These are phyloP conservation scores for Trichoderma citrinoviride DNA, from an alignment of 2,329 filamentous ascomycete genomes.

Conservation along the genomic window DNA sequence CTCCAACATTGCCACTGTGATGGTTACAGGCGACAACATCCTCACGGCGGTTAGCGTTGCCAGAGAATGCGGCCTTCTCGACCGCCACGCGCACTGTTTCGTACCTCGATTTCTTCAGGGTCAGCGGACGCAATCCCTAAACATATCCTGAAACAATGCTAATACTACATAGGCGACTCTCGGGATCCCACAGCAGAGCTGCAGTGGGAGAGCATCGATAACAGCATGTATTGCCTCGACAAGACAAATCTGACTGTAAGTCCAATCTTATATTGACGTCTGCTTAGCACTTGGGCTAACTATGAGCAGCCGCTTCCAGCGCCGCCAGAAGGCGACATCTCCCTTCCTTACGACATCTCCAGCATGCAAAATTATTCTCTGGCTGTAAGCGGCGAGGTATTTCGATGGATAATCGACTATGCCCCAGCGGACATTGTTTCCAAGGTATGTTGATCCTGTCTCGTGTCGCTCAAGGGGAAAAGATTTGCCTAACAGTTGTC, in stretches of 20 bases:
- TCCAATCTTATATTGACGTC: neutral
- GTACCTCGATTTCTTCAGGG: slow-evolving; percentile 83
- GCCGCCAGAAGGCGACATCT: slow-evolving; percentile 71
- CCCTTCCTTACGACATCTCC: slow-evolving; percentile 78
- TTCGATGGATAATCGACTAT: slow-evolving; percentile 94
- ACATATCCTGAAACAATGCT: neutral
- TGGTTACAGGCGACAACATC: slow-evolving; percentile 99
- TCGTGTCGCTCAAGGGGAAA: neutral
- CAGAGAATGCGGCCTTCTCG: slow-evolving; percentile 80
- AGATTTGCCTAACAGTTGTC: slow-evolving; percentile 46
- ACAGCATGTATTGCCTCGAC: slow-evolving; percentile 73
- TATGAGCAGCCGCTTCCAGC: slow-evolving; percentile 62
- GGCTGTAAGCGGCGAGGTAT: slow-evolving; percentile 88
- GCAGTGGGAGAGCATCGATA: slow-evolving; percentile 93
- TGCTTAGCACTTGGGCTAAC: slow-evolving; percentile 8
- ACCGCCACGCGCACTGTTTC: slow-evolving; percentile 82
- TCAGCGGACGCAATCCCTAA: slow-evolving; percentile 29
- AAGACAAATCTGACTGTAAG: slow-evolving; percentile 68
- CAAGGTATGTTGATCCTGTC: slow-evolving; percentile 47
- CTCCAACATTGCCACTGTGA: slow-evolving; percentile 83
- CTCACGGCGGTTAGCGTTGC: slow-evolving; percentile 94
- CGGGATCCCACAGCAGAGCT: slow-evolving; percentile 71
- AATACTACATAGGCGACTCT: slow-evolving; percentile 54
- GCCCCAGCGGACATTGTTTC: slow-evolving; percentile 76
- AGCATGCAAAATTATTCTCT: slow-evolving; percentile 83